phyloP scores from a whole-genome alignment of 2,329 filamentous ascomycete species.

The Ophiocordyceps camponoti-leonardi region DNA sequence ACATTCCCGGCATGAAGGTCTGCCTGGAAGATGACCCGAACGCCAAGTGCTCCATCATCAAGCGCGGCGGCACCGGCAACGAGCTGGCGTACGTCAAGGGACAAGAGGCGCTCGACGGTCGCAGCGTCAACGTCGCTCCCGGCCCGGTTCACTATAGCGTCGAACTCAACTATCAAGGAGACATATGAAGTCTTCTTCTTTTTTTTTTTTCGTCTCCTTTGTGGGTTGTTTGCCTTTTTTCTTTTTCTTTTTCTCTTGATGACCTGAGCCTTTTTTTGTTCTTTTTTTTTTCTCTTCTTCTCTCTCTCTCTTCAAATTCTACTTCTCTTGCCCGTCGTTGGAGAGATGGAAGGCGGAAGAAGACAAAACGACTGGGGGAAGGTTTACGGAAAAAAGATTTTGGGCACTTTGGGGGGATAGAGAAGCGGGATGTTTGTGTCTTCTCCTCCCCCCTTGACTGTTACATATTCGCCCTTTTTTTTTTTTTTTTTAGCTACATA shows the following conservation, averaged over 20 bases:
- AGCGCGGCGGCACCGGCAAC: slow-evolving; percentile 14
- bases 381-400: too few species aligned
- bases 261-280: not conserved
- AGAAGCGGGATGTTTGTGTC: too few species aligned
- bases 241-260: not conserved
- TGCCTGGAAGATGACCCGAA: slow-evolving; percentile 6
- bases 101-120: slow-evolving; percentile 19
- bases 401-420: too few species aligned
- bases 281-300: not conserved
- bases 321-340: not conserved
- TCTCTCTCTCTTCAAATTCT: not conserved
- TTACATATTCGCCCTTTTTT: not conserved
- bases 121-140: slow-evolving; percentile 20
- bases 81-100: slow-evolving; percentile 20
- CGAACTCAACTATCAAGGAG: not conserved
- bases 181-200: not conserved
- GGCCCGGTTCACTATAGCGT: not conserved
- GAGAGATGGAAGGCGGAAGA: too few species aligned
- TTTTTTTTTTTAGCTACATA: not conserved
- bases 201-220: not conserved
- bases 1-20: slow-evolving; percentile 19
- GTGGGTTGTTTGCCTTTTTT: not conserved
- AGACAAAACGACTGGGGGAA: not conserved
- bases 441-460: not conserved
- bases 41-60: slow-evolving; percentile 24